A percentile compares a stretch with the other conserved stretches of the same genome.
Conservation (phyloP, 108 stramenopile genomes). For the Skeletonema potamos region DNA sequence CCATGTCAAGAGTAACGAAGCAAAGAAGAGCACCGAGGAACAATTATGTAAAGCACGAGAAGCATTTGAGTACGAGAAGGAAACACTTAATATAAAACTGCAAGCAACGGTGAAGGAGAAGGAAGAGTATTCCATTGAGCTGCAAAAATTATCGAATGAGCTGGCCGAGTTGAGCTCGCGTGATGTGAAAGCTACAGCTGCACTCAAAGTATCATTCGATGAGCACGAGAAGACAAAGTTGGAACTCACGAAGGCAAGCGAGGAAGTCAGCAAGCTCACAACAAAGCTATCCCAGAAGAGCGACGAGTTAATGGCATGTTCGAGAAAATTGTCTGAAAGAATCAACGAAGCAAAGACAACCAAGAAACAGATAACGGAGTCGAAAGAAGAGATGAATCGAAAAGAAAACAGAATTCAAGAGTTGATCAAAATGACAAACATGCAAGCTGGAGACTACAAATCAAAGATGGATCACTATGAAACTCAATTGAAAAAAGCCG, state of each 20-base stretch:
- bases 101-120: constrained; percentile 9
- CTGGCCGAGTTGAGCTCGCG: neutral
- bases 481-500: constrained; percentile 7
- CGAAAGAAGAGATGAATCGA: neutral
- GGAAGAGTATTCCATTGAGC: neutral
- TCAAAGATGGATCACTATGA: neutral
- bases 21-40: neutral
- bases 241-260: constrained; percentile 5
- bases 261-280: neutral
- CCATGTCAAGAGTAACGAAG: neutral
- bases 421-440: constrained; percentile 4
- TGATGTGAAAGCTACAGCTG: neutral
- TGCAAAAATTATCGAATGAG: constrained; percentile 2
- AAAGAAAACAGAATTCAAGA: neutral
- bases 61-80: neutral
- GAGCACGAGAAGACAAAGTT: neutral
- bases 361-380: constrained; percentile 3
- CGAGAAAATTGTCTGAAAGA: neutral
- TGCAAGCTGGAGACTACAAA: neutral
- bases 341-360: neutral
- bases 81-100: neutral
- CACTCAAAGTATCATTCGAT: constrained; percentile 8
- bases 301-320: neutral
- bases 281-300: neutral
- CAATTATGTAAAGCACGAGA: neutral